These are phyloP conservation scores for Glonium stellatum DNA, from an alignment of 495 filamentous ascomycete genomes.

Conservation along the genomic window DNA sequence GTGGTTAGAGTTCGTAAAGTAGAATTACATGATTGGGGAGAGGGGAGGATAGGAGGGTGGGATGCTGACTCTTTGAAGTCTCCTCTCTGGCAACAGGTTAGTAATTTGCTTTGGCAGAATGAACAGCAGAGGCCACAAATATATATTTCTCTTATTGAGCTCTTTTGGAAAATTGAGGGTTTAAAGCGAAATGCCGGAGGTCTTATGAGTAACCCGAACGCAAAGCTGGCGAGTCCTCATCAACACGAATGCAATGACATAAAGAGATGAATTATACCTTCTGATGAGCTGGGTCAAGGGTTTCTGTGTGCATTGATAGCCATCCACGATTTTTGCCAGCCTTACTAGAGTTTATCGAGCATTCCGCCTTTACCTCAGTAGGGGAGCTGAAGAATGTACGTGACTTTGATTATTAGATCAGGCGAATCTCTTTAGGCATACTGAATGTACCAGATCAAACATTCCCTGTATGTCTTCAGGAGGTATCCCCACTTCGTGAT, in stretches of 20 bases:
- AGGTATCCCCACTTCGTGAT: conserved; percentile 58
- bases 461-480: conserved; percentile 57
- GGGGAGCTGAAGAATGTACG: conserved; percentile 70
- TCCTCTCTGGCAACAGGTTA: conserved; percentile 50
- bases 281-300: conserved; percentile 76
- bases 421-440: conserved; percentile 5
- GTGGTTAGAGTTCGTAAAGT: neutral
- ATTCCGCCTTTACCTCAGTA: conserved; percentile 62
- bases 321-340: conserved; percentile 69
- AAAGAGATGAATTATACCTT: conserved; percentile 42
- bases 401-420: conserved; percentile 47
- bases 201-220: no score
- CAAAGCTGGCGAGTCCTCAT: no score
- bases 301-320: conserved; percentile 83
- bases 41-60: neutral
- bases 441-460: conserved; percentile 60
- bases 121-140: no score
- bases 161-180: no score
- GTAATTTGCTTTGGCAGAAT: neutral
- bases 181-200: no score
- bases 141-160: no score
- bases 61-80: conserved; percentile 82
- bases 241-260: neutral
- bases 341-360: conserved; percentile 59
- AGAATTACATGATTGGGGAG: no score